Evolutionary conservation across 2,329 filamentous ascomycete species (phyloP), one percentile per base, ranked within the genome.

Genomic region (Cladobotryum protrusum): DNA sequence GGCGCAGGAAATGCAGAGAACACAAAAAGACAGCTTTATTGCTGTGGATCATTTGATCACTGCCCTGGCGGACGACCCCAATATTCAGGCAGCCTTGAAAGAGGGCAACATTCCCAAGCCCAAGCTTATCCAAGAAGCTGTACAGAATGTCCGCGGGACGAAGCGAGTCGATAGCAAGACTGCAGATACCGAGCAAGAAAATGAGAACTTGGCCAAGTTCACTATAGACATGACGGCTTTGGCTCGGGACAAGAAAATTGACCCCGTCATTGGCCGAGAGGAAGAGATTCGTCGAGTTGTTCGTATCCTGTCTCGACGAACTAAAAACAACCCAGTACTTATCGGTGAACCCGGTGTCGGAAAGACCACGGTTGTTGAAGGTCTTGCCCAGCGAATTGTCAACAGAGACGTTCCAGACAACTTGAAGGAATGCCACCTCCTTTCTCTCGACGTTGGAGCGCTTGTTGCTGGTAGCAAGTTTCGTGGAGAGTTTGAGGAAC

Each of bases 321-420:
- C 92, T 54, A 97, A 97, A 80, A 97, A 99, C 77, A 99, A 99
- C 70, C 93, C 93, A 2, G 92, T 97, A 44, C 81, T 99, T 57
- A 97, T 99, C 57, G 93, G 93, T 73, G 91, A 97, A 66, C 92
- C 93, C 34, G 93, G 93, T 83, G 93, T 97, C 19, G 93, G 93
- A 65, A 99, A 99, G 76, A 99, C 93, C 4, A 96, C 93, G 5
- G 91, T 99, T 50, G 90, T 97, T 45, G 93, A 99, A 73, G 93
- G 93, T 61, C 78, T 99, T 52, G 93, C 93, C 29, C 89, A 91
- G 67, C 86, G 93, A 46, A 97, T 99, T 54, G 90, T 96, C 73
- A 96, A 97, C 63, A 85, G 88, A 52, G 93, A 99, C 75, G 90
- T 99, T 3, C 93, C 93, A 34, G 90, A 95, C 66, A 96, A 96